Evolutionary conservation across 306 rosid genomes (phyloP), one percentile per base, ranked within the genome.

Genomic region (Casuarina cunninghamiana): DNA sequence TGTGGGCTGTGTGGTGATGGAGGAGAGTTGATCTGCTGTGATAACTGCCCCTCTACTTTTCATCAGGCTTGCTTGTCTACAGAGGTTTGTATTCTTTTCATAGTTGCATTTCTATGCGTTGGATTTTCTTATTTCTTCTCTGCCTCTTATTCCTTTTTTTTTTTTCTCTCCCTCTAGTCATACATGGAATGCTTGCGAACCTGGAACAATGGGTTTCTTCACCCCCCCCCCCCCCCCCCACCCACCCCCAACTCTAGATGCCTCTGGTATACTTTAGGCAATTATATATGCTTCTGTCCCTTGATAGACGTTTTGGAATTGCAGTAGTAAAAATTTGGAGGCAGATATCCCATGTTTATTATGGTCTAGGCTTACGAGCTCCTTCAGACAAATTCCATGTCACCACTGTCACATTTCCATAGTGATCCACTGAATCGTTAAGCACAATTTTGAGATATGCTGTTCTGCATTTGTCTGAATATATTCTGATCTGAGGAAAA

Each of bases 1-100:
- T 96, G 98, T 35, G 99, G 98, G 53, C 76, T 89, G 77, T 96
- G 99, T 84, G 99, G 97, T 62, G 97, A 93, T 55, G 99, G 98
- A 62, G 99, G 98, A 46, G 98, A 93, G 84, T 81, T 96, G 82
- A 86, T 93, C 77, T 93, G 99, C 85, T 96, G 99, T 79, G 98
- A 96, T 84, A 91, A 84, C 83, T 96, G 98, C 65, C 99, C 99
- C 48, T 96, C 99, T 69, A 90, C 99, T 75, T 96, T 83, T 80
- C 99, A 96, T 84, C 90, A 77, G 83, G 81, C 91, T 84, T 96
- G 98, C 89, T 86, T 96, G 89, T 86, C 91, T 70, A 32, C 84
- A 75, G 91, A 91, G 99, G 99, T 95, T 75, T 76, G 91, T 83
- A 74, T 80, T 81, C 32, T 76, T 78, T 65, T 51, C 60, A 46